Conservation (phyloP, 176 grass and related monocot species). For the Carex littledalei region DNA sequence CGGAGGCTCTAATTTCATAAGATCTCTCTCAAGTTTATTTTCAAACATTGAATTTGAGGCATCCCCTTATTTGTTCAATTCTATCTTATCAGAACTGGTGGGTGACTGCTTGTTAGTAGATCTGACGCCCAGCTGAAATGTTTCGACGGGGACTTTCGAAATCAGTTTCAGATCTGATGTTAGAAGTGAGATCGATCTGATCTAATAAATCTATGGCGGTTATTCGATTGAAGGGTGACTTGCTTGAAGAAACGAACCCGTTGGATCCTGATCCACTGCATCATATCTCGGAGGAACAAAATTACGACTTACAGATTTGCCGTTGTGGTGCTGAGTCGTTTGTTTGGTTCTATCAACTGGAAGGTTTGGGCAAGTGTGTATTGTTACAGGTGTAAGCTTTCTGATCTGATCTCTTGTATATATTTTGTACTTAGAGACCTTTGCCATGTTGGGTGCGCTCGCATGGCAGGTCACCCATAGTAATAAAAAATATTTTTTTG, state of each 20-base stretch:
- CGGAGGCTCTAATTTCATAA: not conserved
- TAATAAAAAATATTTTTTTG: slow-evolving; percentile 21
- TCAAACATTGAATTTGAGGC: not conserved
- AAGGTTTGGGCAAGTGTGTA: slow-evolving; percentile 13
- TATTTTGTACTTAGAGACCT: slow-evolving; percentile 19
- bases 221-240: not conserved
- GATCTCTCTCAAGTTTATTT: not conserved
- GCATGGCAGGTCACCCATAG: slow-evolving; percentile 21
- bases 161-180: not conserved
- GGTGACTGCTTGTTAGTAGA: not conserved
- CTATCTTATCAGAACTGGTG: not conserved
- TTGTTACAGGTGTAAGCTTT: not conserved
- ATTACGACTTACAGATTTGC: not conserved
- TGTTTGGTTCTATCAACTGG: slow-evolving; percentile 1
- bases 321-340: not conserved
- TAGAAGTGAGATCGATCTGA: not conserved
- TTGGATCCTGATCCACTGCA: not conserved
- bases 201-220: not conserved
- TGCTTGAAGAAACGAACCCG: not conserved
- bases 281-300: not conserved
- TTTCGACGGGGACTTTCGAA: not conserved
- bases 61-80: not conserved
- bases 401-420: slow-evolving; percentile 18
- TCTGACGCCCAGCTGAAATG: not conserved
- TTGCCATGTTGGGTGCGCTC: slow-evolving; percentile 37